phyloP scores from a whole-genome alignment of 2,329 filamentous ascomycete genomes.

The Didymosphaeria variabile region DNA sequence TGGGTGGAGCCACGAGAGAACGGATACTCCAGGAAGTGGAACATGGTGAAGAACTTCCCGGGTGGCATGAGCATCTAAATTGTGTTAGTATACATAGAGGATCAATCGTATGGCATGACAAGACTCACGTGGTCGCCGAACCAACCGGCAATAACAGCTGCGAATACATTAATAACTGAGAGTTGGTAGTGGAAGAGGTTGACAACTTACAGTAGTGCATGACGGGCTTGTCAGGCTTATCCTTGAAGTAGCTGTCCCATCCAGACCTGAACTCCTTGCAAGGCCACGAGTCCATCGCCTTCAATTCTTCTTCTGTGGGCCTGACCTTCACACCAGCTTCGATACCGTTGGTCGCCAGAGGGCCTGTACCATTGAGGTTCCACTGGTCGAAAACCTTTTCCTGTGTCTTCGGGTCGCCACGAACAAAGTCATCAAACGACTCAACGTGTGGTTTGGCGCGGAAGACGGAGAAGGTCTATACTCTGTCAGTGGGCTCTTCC shows the following conservation, averaged over 20 bases:
- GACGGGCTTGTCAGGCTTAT: slow-evolving; percentile 85
- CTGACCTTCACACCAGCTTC: slow-evolving; percentile 82
- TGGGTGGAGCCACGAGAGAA: slow-evolving; percentile 78
- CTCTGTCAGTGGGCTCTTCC: slow-evolving; percentile 9
- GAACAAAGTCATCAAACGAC: slow-evolving; percentile 81
- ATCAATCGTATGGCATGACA: slow-evolving; percentile 32
- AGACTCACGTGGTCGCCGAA: slow-evolving; percentile 57
- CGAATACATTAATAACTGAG: neutral
- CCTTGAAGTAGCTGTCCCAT: slow-evolving; percentile 84
- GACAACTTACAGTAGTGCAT: slow-evolving; percentile 73
- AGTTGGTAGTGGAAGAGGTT: neutral
- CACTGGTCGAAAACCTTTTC: slow-evolving; percentile 79
- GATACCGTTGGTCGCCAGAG: slow-evolving; percentile 79
- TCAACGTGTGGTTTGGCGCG: slow-evolving; percentile 79
- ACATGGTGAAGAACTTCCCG: slow-evolving; percentile 85
- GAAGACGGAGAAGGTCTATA: slow-evolving; percentile 70
- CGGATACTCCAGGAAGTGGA: slow-evolving; percentile 81
- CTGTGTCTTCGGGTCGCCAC: slow-evolving; percentile 76
- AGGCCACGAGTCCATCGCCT: slow-evolving; percentile 75
- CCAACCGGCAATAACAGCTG: slow-evolving; percentile 67
- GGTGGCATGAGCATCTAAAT: slow-evolving; percentile 67
- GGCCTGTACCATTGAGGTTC: slow-evolving; percentile 81
- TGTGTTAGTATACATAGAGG: slow-evolving; percentile 28
- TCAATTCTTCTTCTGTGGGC: slow-evolving; percentile 72
- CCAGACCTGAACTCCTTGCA: slow-evolving; percentile 77